phyloP scores from a whole-genome alignment of 116 monocot genomes.

The Iris pallida region DNA sequence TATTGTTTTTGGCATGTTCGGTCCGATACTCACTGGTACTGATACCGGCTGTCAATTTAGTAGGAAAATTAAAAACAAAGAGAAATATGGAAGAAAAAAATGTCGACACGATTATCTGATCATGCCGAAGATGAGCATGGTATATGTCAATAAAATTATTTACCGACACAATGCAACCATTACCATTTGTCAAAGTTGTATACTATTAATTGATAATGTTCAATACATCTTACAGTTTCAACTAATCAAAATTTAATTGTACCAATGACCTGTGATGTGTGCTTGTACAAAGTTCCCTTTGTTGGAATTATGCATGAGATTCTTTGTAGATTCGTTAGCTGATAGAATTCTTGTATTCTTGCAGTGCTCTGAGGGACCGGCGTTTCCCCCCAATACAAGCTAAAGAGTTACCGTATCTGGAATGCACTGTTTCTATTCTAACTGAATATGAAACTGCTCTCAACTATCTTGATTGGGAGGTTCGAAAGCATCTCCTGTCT shows the following conservation, averaged over 20 bases:
- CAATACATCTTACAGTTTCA: too few relatives aligned
- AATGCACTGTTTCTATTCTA: constrained; percentile 94
- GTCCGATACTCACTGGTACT: too few relatives aligned
- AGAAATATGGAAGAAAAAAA: too few relatives aligned
- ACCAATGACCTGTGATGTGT: neutral
- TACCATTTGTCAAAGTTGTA: too few relatives aligned
- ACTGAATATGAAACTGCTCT: constrained; percentile 81
- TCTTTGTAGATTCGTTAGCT: neutral
- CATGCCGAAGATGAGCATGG: too few relatives aligned
- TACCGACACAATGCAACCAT: too few relatives aligned
- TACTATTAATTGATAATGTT: too few relatives aligned
- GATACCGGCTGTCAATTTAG: too few relatives aligned
- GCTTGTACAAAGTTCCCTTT: neutral
- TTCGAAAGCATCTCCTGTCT: constrained; percentile 16
- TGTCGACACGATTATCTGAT: too few relatives aligned
- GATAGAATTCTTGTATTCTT: constrained; percentile 4
- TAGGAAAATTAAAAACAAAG: too few relatives aligned
- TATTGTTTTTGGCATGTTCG: too few relatives aligned
- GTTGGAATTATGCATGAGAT: neutral
- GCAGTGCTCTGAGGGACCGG: constrained; percentile 80
- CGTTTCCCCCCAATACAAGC: constrained; percentile 88
- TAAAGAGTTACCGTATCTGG: constrained; percentile 80
- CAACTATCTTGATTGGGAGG: constrained; percentile 97
- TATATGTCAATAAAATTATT: too few relatives aligned
- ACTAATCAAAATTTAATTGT: neutral